Evolutionary conservation across 805 yeast genomes (phyloP), one percentile per base, ranked within the genome.

Genomic region (Phaffomyces antillensis): DNA sequence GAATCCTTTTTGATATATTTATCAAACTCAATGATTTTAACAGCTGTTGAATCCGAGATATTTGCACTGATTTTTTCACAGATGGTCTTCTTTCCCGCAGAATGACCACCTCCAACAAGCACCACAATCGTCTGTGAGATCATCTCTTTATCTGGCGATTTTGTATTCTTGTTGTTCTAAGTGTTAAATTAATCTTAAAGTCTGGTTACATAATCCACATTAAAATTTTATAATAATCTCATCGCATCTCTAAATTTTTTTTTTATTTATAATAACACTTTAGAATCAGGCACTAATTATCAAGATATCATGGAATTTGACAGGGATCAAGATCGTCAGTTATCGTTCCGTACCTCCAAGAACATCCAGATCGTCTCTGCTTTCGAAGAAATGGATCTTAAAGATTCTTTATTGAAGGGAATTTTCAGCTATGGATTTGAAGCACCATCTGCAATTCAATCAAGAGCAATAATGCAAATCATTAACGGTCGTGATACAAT

Each of bases 391-490:
- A 80, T 86, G 80, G 71, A 81, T 71, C 71, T 86, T 60, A 83
- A 83, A 63, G 85, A 81, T 28, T 71, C 71, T 37, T 60, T 78
- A 41, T 64, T 78, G 48, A 70, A 76, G 59, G 83, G 88, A 58
- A 81, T 88, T 56, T 88, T 76, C 66, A 86, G 85, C 57, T 86
- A 84, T 73, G 97, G 98, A 67, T 93, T 88, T 67, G 98, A 91
- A 72, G 79, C 80, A 44, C 99, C 99, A 54, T 89, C 97, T 44
- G 93, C 98, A 46, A 93, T 93, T 72, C 99, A 93, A 73, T 90
- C 89, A 63, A 81, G 99, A 68, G 99, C 98, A 52, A 93, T 93
- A 58, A 73, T 85, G 70, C 99, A 95, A 66, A 90, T 93, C 67
- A 84, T 89, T 59, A 83, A 81, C 62, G 96, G 96, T 46, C 82